phyloP scores from a whole-genome alignment of 495 filamentous ascomycete genomes.

The Penicillium turbatum region DNA sequence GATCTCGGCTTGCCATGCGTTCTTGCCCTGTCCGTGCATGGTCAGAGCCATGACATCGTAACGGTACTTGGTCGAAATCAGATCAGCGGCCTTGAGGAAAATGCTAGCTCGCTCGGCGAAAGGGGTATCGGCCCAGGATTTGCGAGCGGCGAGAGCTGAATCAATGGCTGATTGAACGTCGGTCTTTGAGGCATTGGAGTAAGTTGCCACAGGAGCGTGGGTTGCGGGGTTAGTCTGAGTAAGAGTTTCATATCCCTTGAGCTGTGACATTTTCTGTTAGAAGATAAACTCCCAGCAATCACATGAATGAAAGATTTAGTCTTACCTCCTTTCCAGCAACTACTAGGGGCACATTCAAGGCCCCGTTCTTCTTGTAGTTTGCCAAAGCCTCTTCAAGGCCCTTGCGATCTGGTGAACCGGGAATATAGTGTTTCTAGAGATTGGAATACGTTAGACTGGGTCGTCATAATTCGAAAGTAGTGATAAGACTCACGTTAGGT shows the following conservation, averaged over 20 bases:
- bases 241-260: slow-evolving; percentile 34
- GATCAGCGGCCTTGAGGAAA: slow-evolving; percentile 88
- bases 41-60: slow-evolving; percentile 91
- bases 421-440: slow-evolving; percentile 76
- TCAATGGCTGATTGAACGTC: slow-evolving; percentile 75
- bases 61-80: slow-evolving; percentile 84
- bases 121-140: slow-evolving; percentile 72
- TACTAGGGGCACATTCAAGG: slow-evolving; percentile 70
- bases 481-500: slow-evolving; percentile 67
- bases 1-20: slow-evolving; percentile 95
- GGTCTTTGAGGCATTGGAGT: slow-evolving; percentile 66
- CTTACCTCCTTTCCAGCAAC: slow-evolving; percentile 73
- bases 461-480: neutral
- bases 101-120: slow-evolving; percentile 89
- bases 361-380: slow-evolving; percentile 51
- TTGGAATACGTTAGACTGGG: neutral
- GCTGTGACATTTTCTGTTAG: slow-evolving; percentile 13
- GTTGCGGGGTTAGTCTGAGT: slow-evolving; percentile 72
- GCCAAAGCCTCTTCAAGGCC: slow-evolving; percentile 67
- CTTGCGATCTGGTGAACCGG: slow-evolving; percentile 71
- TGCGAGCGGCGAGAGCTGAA: slow-evolving; percentile 74
- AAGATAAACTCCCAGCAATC: neutral
- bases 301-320: neutral
- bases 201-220: slow-evolving; percentile 71
- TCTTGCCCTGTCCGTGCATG: slow-evolving; percentile 93